Conservation (phyloP, 1,139 yeast species). For the Meyerozyma sp. region DNA sequence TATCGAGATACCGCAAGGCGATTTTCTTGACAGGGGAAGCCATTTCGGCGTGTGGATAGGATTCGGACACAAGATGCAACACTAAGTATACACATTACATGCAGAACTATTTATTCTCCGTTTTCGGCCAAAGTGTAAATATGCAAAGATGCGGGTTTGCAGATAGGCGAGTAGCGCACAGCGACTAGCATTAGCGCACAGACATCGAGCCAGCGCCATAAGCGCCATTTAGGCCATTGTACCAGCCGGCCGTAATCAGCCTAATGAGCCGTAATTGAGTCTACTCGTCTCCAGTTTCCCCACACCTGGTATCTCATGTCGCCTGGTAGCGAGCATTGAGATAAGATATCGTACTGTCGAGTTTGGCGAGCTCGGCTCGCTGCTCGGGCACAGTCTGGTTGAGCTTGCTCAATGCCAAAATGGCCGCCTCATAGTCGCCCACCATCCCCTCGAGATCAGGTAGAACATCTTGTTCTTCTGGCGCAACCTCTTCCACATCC, state of each 20-base stretch:
- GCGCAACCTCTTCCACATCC: constrained; percentile 12
- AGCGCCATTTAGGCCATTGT: too few species aligned
- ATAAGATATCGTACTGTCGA: constrained; percentile 27
- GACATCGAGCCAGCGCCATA: too few species aligned
- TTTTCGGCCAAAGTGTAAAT: not conserved
- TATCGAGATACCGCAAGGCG: constrained; percentile 9
- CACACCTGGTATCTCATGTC: not conserved
- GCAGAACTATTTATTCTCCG: constrained; percentile 1
- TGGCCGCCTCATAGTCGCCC: constrained; percentile 23
- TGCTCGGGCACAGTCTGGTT: constrained; percentile 28
- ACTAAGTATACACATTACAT: not conserved
- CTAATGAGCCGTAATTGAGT: too few species aligned
- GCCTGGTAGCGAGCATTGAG: constrained; percentile 8
- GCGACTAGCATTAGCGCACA: not conserved
- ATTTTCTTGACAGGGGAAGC: constrained; percentile 5
- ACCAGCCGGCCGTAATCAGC: too few species aligned
- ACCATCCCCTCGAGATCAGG: constrained; percentile 15
- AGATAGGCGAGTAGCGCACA: too few species aligned
- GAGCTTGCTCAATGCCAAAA: constrained; percentile 18
- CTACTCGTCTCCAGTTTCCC: too few species aligned
- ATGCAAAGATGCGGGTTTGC: not conserved
- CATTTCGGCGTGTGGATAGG: not conserved
- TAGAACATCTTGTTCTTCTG: constrained; percentile 13
- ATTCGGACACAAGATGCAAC: not conserved
- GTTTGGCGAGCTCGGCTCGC: constrained; percentile 24